phyloP scores from a whole-genome alignment of 371 early-diverging fungal species.

The Nematocida sp. region DNA sequence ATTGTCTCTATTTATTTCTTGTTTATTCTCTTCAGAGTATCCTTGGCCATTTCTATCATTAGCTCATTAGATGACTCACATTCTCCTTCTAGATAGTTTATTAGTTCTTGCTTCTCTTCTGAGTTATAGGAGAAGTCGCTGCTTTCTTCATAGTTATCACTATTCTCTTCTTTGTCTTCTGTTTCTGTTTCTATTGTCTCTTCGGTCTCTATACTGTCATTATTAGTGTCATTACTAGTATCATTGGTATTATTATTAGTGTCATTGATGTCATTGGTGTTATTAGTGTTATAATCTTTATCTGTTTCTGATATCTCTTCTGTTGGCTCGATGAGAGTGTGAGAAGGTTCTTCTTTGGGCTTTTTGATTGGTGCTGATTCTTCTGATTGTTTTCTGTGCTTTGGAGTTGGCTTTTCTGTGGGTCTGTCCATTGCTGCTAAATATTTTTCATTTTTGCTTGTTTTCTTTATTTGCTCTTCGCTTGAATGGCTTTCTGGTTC shows the following conservation, averaged over 20 bases:
- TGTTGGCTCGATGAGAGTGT: too few relatives aligned
- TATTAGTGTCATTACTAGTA: background rate
- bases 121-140: background rate
- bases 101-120: background rate
- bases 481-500: background rate
- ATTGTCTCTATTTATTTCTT: background rate
- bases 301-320: too few relatives aligned
- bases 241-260: constrained; percentile 15
- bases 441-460: too few relatives aligned
- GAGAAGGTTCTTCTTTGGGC: too few relatives aligned
- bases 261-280: too few relatives aligned
- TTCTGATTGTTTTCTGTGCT: too few relatives aligned
- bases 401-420: too few relatives aligned
- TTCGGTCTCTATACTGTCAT: background rate
- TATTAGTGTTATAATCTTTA: too few relatives aligned
- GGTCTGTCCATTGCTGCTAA: too few relatives aligned
- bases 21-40: background rate
- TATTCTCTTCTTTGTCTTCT: constrained; percentile 43
- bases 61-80: constrained; percentile 4
- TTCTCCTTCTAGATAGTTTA: constrained; percentile 17
- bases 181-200: constrained; percentile 43
- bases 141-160: constrained; percentile 30
- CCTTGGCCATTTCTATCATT: constrained; percentile 13
- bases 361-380: too few relatives aligned
- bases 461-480: background rate